Conservation (phyloP, 352 stramenopile species). For the Globisporangium mamillatum region DNA sequence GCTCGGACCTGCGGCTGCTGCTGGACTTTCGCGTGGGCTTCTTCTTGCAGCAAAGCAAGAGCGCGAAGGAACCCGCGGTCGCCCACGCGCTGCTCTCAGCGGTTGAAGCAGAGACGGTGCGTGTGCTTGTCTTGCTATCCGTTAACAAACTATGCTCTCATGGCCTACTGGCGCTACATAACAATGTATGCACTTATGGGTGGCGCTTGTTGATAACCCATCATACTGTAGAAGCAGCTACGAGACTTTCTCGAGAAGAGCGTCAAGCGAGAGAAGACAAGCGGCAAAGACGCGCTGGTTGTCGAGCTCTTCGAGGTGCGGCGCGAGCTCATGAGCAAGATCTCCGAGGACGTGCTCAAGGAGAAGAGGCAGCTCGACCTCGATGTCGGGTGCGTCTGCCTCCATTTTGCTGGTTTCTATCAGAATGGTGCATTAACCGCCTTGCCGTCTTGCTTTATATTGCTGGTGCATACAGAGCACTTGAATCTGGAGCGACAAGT, state of each 20-base stretch:
- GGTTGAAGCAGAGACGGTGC: constrained; percentile 40
- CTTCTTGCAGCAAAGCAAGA: constrained; percentile 19
- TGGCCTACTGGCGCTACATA: no score
- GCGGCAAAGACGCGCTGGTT: constrained; percentile 40
- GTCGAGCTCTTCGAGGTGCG: constrained; percentile 66
- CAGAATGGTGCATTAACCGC: no score
- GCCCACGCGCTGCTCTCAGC: constrained; percentile 12
- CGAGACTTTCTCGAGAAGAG: constrained; percentile 59
- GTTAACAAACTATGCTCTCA: no score
- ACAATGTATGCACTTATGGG: not conserved
- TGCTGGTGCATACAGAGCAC: not conserved
- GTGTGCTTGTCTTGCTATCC: not conserved
- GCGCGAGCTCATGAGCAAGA: constrained; percentile 62
- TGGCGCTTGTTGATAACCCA: no score
- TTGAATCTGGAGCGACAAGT: constrained; percentile 10
- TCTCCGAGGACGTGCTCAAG: constrained; percentile 69
- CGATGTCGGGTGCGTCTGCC: constrained; percentile 40
- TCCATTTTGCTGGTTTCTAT: not conserved
- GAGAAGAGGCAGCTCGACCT: constrained; percentile 62
- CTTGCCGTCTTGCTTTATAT: not conserved
- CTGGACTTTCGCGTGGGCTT: constrained; percentile 58
- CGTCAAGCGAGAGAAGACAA: constrained; percentile 62
- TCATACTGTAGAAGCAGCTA: constrained; percentile 36
- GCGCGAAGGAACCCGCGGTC: constrained; percentile 17
- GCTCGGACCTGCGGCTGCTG: constrained; percentile 62